Base-by-base conservation (phyloP, 345 rosid species). In the Gossypioides kirkii region DNA sequence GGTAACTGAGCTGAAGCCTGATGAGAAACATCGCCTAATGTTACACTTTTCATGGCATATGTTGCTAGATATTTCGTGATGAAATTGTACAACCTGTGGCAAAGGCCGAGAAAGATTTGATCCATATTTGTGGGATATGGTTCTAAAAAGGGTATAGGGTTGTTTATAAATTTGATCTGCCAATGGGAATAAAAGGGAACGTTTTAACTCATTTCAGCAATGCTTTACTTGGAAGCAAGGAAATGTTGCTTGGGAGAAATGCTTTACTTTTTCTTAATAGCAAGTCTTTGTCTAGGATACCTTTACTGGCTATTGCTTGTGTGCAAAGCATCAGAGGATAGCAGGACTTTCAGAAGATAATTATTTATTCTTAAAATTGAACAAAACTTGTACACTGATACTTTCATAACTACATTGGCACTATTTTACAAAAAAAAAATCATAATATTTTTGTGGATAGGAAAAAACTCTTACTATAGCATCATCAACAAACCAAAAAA, bases 161-260 rank as follows among this genome's bases (percentile, higher is more conserved):
- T 26, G 18, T 54, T 54, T 54, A 54, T 54, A 54, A 49, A 49
- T 68, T 20, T 26, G 23, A 49, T 49, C 72, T 14, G 59, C 43
- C 2, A 68, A 68, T 68, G 43, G 14, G 45, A 68, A 49, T 26
- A 53, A 16, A 26, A 32, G 38, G 16, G 43, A 22, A 46, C 26
- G 22, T 41, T 26, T 54, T 49, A 68, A 16, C 10, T 26, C 59
- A 43, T 43, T 45, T 68, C 23, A 9, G 50, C 41, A 20, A 49
- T 49, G 43, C 72, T 68, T 66, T 68, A 17, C 72, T 68, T 68
- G 72, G 17, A 68, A 49, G 58, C 14, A 47, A 68, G 23, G 56
- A 8, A 10, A 47, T 2, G 9, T 26, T 16, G 16, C 71, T 67
- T 25, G 22, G 23, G 9, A 16, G 70, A 26, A 17, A 68, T 68